Percentiles rank a stretch among this genome's conserved stretches.
Conservation (phyloP, 371 early-diverging fungal genomes). For the Mortierella sp. region DNA sequence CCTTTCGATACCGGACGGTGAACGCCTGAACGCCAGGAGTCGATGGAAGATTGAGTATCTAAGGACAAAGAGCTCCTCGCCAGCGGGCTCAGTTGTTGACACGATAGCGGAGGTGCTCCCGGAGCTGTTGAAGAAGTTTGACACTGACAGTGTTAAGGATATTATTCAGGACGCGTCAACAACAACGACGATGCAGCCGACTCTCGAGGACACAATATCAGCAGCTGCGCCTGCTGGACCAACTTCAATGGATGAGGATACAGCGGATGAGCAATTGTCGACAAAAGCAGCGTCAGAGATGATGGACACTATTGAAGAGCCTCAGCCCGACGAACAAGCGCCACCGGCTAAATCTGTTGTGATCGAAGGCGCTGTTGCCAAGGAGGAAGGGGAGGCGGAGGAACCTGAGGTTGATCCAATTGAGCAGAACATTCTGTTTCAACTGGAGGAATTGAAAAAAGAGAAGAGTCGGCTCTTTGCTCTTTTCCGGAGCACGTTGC, state of each 20-base stretch:
- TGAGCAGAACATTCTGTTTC: slow-evolving; percentile 34
- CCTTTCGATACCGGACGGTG: background rate
- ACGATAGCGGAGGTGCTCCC: slow-evolving; percentile 21
- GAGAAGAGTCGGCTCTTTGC: slow-evolving; percentile 56
- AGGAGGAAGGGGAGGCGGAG: background rate
- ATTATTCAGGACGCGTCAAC: background rate
- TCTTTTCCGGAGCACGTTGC: slow-evolving; percentile 31
- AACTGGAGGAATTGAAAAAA: slow-evolving; percentile 46
- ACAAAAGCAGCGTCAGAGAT: background rate
- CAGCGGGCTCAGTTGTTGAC: slow-evolving; percentile 31
- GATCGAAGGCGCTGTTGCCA: background rate
- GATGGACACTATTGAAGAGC: background rate
- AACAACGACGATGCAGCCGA: background rate
- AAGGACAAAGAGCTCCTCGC: slow-evolving; percentile 36
- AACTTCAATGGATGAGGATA: background rate
- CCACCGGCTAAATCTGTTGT: background rate
- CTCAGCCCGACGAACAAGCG: background rate
- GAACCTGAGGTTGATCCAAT: slow-evolving; percentile 19
- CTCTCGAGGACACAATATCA: slow-evolving; percentile 3
- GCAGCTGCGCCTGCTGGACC: background rate
- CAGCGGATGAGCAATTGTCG: background rate
- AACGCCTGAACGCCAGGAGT: slow-evolving; percentile 41
- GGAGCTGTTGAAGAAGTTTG: slow-evolving; percentile 16
- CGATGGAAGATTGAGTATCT: slow-evolving; percentile 58
- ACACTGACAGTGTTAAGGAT: background rate